Conservation (phyloP, 2,329 filamentous ascomycete species). For the Nothopassalora personata region DNA sequence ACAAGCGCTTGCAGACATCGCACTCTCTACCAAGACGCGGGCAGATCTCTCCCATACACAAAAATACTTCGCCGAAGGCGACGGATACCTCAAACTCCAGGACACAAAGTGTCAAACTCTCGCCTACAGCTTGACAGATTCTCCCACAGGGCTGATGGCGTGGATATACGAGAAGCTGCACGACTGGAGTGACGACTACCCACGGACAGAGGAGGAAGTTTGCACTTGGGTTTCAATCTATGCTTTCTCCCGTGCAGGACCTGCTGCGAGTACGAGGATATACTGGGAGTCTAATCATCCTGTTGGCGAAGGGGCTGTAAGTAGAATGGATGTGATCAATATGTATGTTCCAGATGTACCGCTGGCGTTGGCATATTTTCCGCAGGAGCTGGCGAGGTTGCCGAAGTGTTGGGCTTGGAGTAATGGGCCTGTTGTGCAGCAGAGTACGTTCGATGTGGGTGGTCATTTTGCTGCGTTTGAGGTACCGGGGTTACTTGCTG, state of each 20-base stretch:
- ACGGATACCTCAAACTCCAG: conserved; percentile 2
- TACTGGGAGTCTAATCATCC: conserved; percentile 11
- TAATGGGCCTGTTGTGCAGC: conserved; percentile 10
- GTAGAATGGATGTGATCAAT: conserved; percentile 11
- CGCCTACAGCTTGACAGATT: conserved; percentile 1
- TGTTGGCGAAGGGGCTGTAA: conserved; percentile 3
- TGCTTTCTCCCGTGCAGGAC: conserved; percentile 5
- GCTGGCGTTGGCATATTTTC: conserved; percentile 8
- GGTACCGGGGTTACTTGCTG: conserved; percentile 7
- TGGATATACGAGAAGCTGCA: conserved; percentile 3
- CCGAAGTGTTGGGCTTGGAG: conserved; percentile 12
- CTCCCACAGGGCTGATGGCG: neutral
- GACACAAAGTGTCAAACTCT: neutral
- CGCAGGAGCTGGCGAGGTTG: conserved; percentile 7
- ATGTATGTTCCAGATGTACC: conserved; percentile 7
- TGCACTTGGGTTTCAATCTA: conserved; percentile 3
- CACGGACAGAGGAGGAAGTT: conserved; percentile 1
- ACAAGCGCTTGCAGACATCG: neutral
- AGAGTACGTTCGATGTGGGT: conserved; percentile 11
- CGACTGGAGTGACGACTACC: neutral
- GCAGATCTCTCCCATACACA: neutral
- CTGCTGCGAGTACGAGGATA: conserved; percentile 6
- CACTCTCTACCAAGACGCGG: neutral
- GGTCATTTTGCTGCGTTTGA: conserved; percentile 13
- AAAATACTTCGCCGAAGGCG: neutral